Evolutionary conservation across 2,329 filamentous ascomycete species (phyloP), one percentile per base, ranked within the genome.

Genomic region (Colletotrichum australisinense): DNA sequence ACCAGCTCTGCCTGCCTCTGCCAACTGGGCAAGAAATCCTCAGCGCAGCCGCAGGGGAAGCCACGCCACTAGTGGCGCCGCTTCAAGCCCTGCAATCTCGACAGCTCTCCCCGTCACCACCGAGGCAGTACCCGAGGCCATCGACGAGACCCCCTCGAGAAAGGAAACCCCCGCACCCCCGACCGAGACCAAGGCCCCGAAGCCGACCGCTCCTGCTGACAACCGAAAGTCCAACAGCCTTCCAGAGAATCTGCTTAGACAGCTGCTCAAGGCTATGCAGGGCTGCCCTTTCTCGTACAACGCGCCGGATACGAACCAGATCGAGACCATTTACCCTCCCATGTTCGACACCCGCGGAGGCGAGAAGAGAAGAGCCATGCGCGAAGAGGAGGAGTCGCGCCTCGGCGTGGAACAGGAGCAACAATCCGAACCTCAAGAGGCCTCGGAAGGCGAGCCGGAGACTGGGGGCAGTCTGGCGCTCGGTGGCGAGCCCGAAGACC

Each of bases 401-500:
- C 77, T 87, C 14, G 82, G 80, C 22, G 82, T 81, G 6, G 87
- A 89, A 35, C 85, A 86, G 24, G 87, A 89, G 71, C 86, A 89
- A 35, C 83, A 83, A 28, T 76, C 80, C 1, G 88, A 88, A 28
- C 80, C 79, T 3, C 80, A 80, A 5, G 87, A 88, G 59, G 80
- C 84, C 4, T 88, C 88, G 0, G 95, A 98, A 75, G 94, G 94
- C 70, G 93, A 93, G 69, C 91, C 91, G 1, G 95, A 97, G 82
- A 93, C 93, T 76, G 94, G 94, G 58, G 91, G 91, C 16, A 98
- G 96, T 80, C 87, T 97, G 71, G 95, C 97, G 72, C 88, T 98
- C 22, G 96, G 96, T 70, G 96, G 96, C 56, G 96, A 98, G 80
- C 96, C 96, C 0, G 96, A 98, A 80, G 95, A 97, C 76, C 88